Evolutionary conservation across 352 stramenopile species (phyloP), one percentile per base, ranked within the genome.

Genomic region (Pythium phragmiticola): DNA sequence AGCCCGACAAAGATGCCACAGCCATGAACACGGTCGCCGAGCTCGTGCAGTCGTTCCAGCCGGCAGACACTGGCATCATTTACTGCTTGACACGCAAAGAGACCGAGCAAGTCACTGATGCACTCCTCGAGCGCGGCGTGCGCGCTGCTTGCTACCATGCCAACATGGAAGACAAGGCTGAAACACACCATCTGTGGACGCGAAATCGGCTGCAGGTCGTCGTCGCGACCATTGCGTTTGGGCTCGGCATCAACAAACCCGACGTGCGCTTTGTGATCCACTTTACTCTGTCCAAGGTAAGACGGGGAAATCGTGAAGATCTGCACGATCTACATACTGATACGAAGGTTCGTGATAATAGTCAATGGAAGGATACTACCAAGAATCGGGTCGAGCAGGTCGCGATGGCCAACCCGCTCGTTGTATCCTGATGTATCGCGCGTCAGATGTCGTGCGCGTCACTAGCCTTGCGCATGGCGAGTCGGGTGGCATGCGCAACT

Each of bases 351-450:
- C 37, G 3, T 42, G 11, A 26, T 5, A 8, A 4, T 19, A 88
- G 78, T 97, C 87, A 9, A 73, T 99, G 41, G 97, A 99, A 78
- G 95, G 89, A 0, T 99, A 99, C 67, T 99, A 98, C 66, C 97
- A 99, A 76, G 96, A 99, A 77, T 96, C 87, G 14, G 97, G 97
- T 7, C 79, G 97, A 49, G 97, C 93, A 43, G 97, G 97, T 42
- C 82, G 97, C 34, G 97, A 99, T 75, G 97, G 97, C 8, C 69
- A 93, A 1, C 66, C 88, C 13, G 76, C 86, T 7, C 76, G 88
- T n/a, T 98, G 93, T 65, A 73, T 97, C 9, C 61, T 98, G 28
- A 86, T 96, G 70, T 98, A 97, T 59, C 75, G 74, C 12, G 59
- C 75, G 0, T 79, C 75, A 12, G 92, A 98, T 64, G 87, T 93